Conservation (phyloP, 106 monocot genomes). For the Vanilla planifolia region DNA sequence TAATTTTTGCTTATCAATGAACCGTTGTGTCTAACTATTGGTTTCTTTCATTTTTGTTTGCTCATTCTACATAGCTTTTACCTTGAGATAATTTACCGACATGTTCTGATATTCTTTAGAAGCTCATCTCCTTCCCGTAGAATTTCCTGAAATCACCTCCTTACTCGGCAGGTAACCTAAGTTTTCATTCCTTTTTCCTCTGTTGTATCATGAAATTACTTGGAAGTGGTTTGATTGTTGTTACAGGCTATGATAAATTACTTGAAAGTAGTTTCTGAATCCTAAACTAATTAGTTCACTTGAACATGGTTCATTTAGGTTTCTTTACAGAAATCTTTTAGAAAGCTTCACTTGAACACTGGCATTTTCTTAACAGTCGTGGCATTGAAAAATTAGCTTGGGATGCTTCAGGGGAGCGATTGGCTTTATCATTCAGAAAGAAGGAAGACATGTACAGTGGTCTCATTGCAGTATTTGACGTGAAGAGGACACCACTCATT, state of each 20-base stretch:
- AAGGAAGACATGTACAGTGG: slow-evolving; percentile 68
- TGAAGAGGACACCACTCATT: slow-evolving; percentile 64
- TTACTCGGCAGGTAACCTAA: slow-evolving; percentile 66
- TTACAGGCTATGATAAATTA: too few species aligned
- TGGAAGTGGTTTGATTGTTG: too few species aligned
- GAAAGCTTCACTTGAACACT: neutral
- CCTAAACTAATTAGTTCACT: too few species aligned
- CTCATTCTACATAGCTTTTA: neutral
- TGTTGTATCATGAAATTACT: too few species aligned
- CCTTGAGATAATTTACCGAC: neutral
- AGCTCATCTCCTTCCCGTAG: slow-evolving; percentile 87
- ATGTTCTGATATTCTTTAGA: slow-evolving; percentile 34
- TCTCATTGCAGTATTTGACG: slow-evolving; percentile 88
- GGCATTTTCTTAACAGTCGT: slow-evolving; percentile 26
- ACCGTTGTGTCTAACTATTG: neutral
- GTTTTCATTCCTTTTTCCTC: slow-evolving; percentile 1
- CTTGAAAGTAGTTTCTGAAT: too few species aligned
- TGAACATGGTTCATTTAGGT: too few species aligned
- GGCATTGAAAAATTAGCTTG: slow-evolving; percentile 87
- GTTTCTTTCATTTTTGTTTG: neutral
- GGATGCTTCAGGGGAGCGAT: slow-evolving; percentile 84
- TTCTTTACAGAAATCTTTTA: too few species aligned
- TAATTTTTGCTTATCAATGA: neutral
- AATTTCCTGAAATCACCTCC: slow-evolving; percentile 73
- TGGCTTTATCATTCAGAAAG: slow-evolving; percentile 79